Conservation (phyloP, 495 filamentous ascomycete species). For the Daldinia caldariorum region DNA sequence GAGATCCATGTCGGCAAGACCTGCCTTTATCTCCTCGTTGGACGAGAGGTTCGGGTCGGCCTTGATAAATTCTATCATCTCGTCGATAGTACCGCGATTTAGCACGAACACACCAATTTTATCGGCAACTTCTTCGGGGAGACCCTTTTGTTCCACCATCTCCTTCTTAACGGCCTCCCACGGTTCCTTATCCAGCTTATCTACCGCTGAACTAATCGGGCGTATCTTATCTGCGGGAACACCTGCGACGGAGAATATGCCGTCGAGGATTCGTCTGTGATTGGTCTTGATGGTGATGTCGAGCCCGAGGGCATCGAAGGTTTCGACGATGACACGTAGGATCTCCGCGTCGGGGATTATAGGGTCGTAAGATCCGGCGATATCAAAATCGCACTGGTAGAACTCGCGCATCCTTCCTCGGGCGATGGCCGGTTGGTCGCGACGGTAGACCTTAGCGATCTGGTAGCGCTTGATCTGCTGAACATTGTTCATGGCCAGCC, state of each 20-base stretch:
- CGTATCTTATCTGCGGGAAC: constrained; percentile 79
- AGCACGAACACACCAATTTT: constrained; percentile 75
- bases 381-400: constrained; percentile 88
- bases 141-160: constrained; percentile 81
- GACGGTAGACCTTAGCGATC: constrained; percentile 81
- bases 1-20: constrained; percentile 74
- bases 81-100: constrained; percentile 65
- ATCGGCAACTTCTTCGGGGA: constrained; percentile 71
- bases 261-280: constrained; percentile 82
- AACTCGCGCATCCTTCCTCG: constrained; percentile 86
- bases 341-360: constrained; percentile 87
- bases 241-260: constrained; percentile 78
- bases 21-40: constrained; percentile 70
- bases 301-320: constrained; percentile 72
- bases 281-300: constrained; percentile 79
- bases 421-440: constrained; percentile 71
- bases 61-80: constrained; percentile 67
- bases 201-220: constrained; percentile 77
- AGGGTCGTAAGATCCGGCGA: constrained; percentile 77
- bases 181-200: constrained; percentile 82
- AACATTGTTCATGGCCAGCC: constrained; percentile 86
- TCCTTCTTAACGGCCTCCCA: constrained; percentile 82
- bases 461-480: constrained; percentile 88
- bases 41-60: constrained; percentile 63
- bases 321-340: constrained; percentile 74